phyloP scores from a whole-genome alignment of 1,284 basidiomycete genomes.

The Amylostereum chailletii region DNA sequence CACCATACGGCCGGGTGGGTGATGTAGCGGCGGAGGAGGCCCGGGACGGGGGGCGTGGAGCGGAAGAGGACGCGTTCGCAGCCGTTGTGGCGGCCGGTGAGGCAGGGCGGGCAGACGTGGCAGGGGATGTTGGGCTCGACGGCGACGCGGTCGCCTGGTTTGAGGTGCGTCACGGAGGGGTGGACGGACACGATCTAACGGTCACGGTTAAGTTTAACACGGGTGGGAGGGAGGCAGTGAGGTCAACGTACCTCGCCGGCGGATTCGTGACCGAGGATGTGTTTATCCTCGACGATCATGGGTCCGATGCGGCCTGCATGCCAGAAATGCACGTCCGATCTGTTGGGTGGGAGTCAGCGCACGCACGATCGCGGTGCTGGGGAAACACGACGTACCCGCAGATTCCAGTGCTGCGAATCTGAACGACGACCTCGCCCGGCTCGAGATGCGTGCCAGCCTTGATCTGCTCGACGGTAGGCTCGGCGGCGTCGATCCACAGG shows the following conservation, averaged over 20 bases:
- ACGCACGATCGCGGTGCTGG: conserved; percentile 21
- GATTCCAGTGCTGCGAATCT: conserved; percentile 56
- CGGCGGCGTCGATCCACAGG: conserved; percentile 11
- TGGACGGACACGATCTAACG: conserved; percentile 7
- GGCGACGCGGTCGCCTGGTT: conserved; percentile 50
- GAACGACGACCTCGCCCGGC: conserved; percentile 38
- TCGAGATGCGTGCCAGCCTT: conserved; percentile 4
- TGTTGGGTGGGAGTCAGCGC: not conserved
- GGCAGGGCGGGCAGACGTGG: conserved; percentile 48
- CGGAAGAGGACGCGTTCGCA: conserved; percentile 54
- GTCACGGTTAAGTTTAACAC: not conserved
- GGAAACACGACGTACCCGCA: conserved; percentile 39
- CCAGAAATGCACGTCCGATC: conserved; percentile 54
- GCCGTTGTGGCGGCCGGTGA: conserved; percentile 50
- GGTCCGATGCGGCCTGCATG: conserved; percentile 55
- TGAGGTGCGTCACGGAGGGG: conserved; percentile 7
- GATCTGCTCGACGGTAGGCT: conserved; percentile 6
- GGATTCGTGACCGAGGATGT: conserved; percentile 44
- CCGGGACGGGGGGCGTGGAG: conserved; percentile 58
- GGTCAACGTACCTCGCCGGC: conserved; percentile 40
- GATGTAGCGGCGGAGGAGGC: conserved; percentile 20
- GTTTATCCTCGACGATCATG: conserved; percentile 49
- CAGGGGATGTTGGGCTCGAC: conserved; percentile 60
- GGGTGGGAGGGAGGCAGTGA: not conserved
- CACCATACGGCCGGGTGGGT: conserved; percentile 55